Percentiles rank a stretch among this genome's conserved stretches.
These are phyloP conservation scores for Fragaria ananassa DNA, from an alignment of 306 rosid genomes.

Conservation along the genomic window DNA sequence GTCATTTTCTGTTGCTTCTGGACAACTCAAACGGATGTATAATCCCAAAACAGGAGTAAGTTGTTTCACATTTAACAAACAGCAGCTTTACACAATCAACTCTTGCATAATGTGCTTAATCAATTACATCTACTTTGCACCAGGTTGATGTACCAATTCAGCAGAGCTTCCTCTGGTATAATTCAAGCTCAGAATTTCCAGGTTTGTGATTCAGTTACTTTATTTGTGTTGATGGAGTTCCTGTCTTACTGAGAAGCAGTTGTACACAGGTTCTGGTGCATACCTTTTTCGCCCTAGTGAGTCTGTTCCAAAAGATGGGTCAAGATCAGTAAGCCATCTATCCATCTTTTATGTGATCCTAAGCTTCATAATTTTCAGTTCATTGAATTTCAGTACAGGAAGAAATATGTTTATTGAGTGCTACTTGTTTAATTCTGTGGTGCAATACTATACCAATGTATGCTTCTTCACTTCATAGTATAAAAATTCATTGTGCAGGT, in stretches of 20 bases:
- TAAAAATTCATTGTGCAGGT: conserved; percentile 35
- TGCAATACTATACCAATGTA: not conserved
- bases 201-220: conserved; percentile 28
- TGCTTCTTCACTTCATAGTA: not conserved
- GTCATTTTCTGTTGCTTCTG: conserved; percentile 71
- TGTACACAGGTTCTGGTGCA: conserved; percentile 55
- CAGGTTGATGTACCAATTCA: conserved; percentile 86
- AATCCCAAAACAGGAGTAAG: conserved; percentile 66
- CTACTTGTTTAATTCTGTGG: not conserved
- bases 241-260: conserved; percentile 26
- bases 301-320: conserved; percentile 43
- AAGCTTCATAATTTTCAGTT: not conserved
- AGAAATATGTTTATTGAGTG: not conserved
- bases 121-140: not conserved
- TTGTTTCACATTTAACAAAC: conserved; percentile 27
- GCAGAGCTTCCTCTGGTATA: conserved; percentile 82
- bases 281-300: conserved; percentile 78
- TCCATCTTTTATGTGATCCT: not conserved
- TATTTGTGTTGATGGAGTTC: not conserved
- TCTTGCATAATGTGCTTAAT: not conserved
- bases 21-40: conserved; percentile 68
- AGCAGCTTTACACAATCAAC: not conserved
- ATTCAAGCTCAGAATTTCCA: conserved; percentile 41
- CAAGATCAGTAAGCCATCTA: conserved; percentile 66
- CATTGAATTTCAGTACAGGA: not conserved